These are phyloP conservation scores for Trichoderma sp. DNA, from an alignment of 2,329 filamentous ascomycete species.

Conservation along the genomic window DNA sequence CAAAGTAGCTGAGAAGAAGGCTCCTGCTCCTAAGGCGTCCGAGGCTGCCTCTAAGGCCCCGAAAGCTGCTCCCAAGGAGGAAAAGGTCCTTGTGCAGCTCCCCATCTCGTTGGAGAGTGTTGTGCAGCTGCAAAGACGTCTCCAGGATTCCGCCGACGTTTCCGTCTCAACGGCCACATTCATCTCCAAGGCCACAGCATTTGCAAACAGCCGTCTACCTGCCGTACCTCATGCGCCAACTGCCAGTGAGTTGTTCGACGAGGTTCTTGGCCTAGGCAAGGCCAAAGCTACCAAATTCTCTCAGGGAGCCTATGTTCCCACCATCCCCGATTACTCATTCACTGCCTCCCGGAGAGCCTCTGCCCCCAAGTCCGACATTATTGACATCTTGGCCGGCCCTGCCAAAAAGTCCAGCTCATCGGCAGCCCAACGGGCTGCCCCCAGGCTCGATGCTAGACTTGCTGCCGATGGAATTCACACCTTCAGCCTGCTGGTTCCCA, in stretches of 20 bases:
- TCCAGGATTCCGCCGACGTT: slow-evolving; percentile 75
- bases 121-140: slow-evolving; percentile 75
- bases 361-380: slow-evolving; percentile 62
- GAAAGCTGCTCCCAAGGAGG: slow-evolving; percentile 47
- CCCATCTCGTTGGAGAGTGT: slow-evolving; percentile 79
- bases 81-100: slow-evolving; percentile 64
- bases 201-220: slow-evolving; percentile 87
- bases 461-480: slow-evolving; percentile 63
- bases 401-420: slow-evolving; percentile 33
- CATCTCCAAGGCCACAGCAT: slow-evolving; percentile 77
- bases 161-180: slow-evolving; percentile 84
- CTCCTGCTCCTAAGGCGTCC: slow-evolving; percentile 41
- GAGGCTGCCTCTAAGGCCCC: slow-evolving; percentile 44
- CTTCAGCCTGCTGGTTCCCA: slow-evolving; percentile 78
- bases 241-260: slow-evolving; percentile 83
- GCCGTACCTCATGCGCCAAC: slow-evolving; percentile 62
- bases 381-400: slow-evolving; percentile 70
- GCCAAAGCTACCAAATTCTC: slow-evolving; percentile 48
- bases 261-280: slow-evolving; percentile 71
- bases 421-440: slow-evolving; percentile 29
- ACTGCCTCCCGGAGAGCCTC: slow-evolving; percentile 41
- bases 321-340: slow-evolving; percentile 62
- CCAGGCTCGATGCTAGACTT: slow-evolving; percentile 35
- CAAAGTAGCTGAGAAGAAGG: slow-evolving; percentile 67
- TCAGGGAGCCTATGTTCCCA: slow-evolving; percentile 68